Evolutionary conservation across 352 stramenopile genomes (phyloP).

Genomic region (Phytopythium vexans): DNA sequence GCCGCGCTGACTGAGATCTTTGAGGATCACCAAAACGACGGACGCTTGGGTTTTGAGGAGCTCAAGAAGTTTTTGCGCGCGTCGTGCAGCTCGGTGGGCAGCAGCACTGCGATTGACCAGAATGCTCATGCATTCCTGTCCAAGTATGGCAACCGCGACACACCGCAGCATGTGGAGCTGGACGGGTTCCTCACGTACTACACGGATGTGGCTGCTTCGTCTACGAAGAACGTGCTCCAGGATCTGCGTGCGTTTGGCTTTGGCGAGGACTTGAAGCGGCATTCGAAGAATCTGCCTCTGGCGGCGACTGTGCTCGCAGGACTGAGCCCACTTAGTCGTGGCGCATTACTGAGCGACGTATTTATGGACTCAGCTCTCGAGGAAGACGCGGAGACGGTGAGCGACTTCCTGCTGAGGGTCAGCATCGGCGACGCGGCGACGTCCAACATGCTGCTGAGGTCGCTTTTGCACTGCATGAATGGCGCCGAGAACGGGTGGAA

Average conservation of each 20-base stretch:
- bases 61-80: constrained; percentile 67
- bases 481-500: constrained; percentile 87
- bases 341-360: constrained; percentile 67
- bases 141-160: constrained; percentile 64
- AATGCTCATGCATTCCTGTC: constrained; percentile 60
- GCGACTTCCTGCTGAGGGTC: constrained; percentile 68
- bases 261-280: constrained; percentile 73
- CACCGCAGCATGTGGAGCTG: constrained; percentile 43
- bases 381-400: constrained; percentile 81
- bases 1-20: constrained; percentile 76
- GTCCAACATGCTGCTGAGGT: constrained; percentile 58
- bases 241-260: constrained; percentile 81
- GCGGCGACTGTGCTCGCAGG: constrained; percentile 39
- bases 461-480: constrained; percentile 74
- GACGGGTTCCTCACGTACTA: constrained; percentile 83
- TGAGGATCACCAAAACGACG: constrained; percentile 49
- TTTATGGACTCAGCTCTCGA: constrained; percentile 87
- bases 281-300: constrained; percentile 22
- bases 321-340: constrained; percentile 56
- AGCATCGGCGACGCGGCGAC: constrained; percentile 59
- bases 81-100: constrained; percentile 55
- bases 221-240: constrained; percentile 76
- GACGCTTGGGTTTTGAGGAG: constrained; percentile 49
- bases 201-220: constrained; percentile 68
- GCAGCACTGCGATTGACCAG: constrained; percentile 49